Evolutionary conservation across 345 rosid species (phyloP).

Genomic region (Sisymbrium irio): DNA sequence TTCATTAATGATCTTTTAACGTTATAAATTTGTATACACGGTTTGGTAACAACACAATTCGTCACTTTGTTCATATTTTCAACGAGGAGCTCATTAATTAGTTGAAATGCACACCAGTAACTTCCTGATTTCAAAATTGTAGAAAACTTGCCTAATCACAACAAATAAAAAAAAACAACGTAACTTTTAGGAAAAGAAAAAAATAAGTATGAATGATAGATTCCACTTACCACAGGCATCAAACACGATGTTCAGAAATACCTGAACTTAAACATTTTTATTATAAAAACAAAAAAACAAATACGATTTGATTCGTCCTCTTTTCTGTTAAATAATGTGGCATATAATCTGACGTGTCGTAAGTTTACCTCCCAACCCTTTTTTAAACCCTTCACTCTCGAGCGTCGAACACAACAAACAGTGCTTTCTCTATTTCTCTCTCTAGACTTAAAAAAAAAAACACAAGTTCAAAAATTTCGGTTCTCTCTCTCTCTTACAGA

Average conservation of each 20-base stretch:
- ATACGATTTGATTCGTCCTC: background rate
- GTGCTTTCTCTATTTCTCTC: constrained; percentile 23
- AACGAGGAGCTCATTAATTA: background rate
- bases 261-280: background rate
- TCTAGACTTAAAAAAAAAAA: background rate
- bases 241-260: constrained; percentile 12
- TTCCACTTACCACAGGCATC: constrained; percentile 14
- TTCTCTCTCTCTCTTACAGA: constrained; percentile 17
- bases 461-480: background rate
- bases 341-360: constrained; percentile 20
- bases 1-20: constrained; percentile 19
- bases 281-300: background rate
- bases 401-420: constrained; percentile 31
- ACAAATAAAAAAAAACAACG: background rate
- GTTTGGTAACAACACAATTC: background rate
- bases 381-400: constrained; percentile 24
- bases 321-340: constrained; percentile 8
- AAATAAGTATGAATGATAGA: background rate
- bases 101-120: background rate
- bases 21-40: constrained; percentile 8
- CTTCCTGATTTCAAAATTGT: background rate
- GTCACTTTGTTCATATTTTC: constrained; percentile 8
- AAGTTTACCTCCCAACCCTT: background rate
- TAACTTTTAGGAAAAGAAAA: background rate
- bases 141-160: background rate